Base-by-base conservation (phyloP, 2,329 filamentous ascomycete genomes). In the Dactylella cylindrospora region DNA sequence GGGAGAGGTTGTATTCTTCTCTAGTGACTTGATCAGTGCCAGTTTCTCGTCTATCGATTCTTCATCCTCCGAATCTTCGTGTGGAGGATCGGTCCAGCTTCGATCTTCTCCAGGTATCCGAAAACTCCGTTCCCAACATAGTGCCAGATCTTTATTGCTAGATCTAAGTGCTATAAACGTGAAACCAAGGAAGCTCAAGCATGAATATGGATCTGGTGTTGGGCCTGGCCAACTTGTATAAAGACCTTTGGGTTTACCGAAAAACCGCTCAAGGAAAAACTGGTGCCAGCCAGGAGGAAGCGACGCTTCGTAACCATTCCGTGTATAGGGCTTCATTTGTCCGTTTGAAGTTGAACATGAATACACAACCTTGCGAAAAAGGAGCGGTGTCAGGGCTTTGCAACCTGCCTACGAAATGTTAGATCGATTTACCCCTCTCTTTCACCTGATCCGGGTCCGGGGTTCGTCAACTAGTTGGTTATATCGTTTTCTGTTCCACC, bases 241-340 rank as follows among this genome's bases (percentile, higher is more conserved):
- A 20, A 62, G 19, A 7, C 49, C 57, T 39, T 62, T 62, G 20
- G 43, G 26, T 13, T 45, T 32, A 23, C 57, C 49, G 31, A 62
- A 62, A 32, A 62, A 62, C 23, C 44, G 45, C 36, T 23, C 31
- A 13, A 62, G 49, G 26, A 62, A 62, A 29, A 38, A 47, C 54
- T 49, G 57, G 49, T 62, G 57, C 57, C 57, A 62, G 57, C 57
- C 57, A 44, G 50, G 20, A 38, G 57, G 57, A 32, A 62, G 57
- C 19, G 54, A 60, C 46, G 54, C 46, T 40, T 40, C n/a, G n/a
- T n/a, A n/a, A n/a, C n/a, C n/a, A n/a, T n/a, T n/a, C n/a, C n/a
- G n/a, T n/a, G n/a, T n/a, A n/a, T n/a, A n/a, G n/a, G n/a, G n/a
- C n/a, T n/a, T n/a, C n/a, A n/a, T n/a, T n/a, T n/a, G n/a, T n/a